Conservation (phyloP, 345 rosid genomes). For the Salix viminalis region DNA sequence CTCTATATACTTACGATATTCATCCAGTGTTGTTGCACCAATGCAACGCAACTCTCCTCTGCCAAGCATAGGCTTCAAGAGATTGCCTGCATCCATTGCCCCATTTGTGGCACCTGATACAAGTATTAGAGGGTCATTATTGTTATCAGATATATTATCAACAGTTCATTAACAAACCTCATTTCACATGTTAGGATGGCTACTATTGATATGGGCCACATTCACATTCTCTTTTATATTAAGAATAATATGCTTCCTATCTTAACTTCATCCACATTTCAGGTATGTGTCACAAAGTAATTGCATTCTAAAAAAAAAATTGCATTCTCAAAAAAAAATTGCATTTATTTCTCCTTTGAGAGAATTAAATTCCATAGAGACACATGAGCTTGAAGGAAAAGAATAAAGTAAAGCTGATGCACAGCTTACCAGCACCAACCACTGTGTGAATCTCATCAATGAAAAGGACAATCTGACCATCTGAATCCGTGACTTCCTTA, state of each 20-base stretch:
- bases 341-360: neutral
- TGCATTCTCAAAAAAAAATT: neutral
- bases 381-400: neutral
- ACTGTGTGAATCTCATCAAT: conserved; percentile 99
- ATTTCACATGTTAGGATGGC: neutral
- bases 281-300: neutral
- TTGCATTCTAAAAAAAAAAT: neutral
- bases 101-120: conserved; percentile 96
- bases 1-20: conserved; percentile 93
- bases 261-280: neutral
- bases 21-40: conserved; percentile 96
- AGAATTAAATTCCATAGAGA: neutral
- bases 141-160: neutral
- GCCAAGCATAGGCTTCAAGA: conserved; percentile 98
- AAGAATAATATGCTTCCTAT: neutral
- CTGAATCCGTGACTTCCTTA: conserved; percentile 91
- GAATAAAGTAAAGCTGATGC: neutral
- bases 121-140: neutral
- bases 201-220: neutral
- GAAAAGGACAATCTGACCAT: conserved; percentile 84
- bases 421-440: conserved; percentile 85
- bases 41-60: conserved; percentile 95
- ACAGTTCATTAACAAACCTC: neutral
- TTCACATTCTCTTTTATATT: neutral
- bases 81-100: conserved; percentile 99